Percentiles rank a stretch among this genome's conserved stretches.
Evolutionary conservation across 805 yeast genomes (phyloP).

Genomic region (Starmerella potacharoeniae): DNA sequence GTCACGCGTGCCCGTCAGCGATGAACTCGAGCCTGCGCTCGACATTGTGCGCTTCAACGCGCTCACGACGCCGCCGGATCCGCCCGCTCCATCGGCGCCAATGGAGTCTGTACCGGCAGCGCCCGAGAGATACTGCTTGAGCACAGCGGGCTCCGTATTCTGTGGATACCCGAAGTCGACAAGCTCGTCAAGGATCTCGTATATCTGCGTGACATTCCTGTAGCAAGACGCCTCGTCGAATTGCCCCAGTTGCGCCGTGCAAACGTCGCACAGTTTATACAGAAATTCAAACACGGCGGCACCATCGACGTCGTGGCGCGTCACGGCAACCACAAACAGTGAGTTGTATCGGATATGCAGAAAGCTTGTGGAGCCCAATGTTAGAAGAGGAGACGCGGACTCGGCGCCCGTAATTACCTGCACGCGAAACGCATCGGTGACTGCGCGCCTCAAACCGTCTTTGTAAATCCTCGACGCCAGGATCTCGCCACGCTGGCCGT

Average conservation of each 20-base stretch:
- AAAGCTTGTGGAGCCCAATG: slow-evolving; percentile 87
- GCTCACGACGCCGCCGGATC: slow-evolving; percentile 18
- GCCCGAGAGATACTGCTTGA: slow-evolving; percentile 23
- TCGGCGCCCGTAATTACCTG: slow-evolving; percentile 69
- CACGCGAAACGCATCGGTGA: slow-evolving; percentile 81
- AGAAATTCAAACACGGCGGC: slow-evolving; percentile 69
- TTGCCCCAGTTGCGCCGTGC: slow-evolving; percentile 36
- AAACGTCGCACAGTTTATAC: slow-evolving; percentile 45
- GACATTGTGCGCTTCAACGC: slow-evolving; percentile 18
- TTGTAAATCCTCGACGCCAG: slow-evolving; percentile 61
- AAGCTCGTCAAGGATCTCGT: slow-evolving; percentile 67
- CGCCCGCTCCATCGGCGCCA: not conserved
- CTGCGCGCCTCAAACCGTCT: slow-evolving; percentile 64
- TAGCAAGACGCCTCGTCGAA: slow-evolving; percentile 43
- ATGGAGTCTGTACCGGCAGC: not conserved
- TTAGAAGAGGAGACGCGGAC: slow-evolving; percentile 54
- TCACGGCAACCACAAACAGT: slow-evolving; percentile 78
- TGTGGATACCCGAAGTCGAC: slow-evolving; percentile 72
- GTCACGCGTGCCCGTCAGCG: not conserved
- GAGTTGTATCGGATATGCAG: slow-evolving; percentile 53
- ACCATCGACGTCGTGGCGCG: slow-evolving; percentile 80
- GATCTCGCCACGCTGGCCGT: slow-evolving; percentile 72
- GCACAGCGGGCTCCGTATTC: slow-evolving; percentile 41
- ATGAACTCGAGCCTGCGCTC: not conserved
- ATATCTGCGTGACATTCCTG: slow-evolving; percentile 55